Evolutionary conservation across 352 stramenopile genomes (phyloP).

Genomic region (Phytopythium litorale): DNA sequence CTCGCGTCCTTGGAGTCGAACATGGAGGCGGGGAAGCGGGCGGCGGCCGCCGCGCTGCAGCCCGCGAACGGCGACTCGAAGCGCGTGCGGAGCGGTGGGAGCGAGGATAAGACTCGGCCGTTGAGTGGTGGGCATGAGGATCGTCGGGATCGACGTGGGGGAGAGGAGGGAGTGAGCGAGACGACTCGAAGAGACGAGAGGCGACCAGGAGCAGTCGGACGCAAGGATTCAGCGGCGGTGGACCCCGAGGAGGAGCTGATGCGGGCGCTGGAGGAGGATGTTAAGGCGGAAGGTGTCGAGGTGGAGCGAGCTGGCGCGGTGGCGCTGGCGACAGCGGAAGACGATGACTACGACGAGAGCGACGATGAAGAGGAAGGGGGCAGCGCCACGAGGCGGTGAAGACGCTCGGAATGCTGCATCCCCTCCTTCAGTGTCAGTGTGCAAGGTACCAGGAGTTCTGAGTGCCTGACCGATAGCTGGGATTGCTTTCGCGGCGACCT

Average conservation of each 20-base stretch:
- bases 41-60: too few relatives aligned
- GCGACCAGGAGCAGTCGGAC: background rate
- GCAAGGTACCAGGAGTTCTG: too few relatives aligned
- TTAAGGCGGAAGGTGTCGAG: background rate
- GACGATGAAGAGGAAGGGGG: background rate
- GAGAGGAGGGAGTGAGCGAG: background rate
- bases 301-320: background rate
- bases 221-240: background rate
- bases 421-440: too few relatives aligned
- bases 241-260: slow-evolving; percentile 7
- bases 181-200: background rate
- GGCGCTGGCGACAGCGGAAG: background rate
- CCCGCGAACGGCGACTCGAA: background rate
- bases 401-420: too few relatives aligned
- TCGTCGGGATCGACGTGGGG: too few relatives aligned
- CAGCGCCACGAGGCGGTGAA: too few relatives aligned
- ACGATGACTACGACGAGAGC: slow-evolving; percentile 8
- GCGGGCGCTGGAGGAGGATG: slow-evolving; percentile 1
- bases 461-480: too few relatives aligned
- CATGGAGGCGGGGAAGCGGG: background rate
- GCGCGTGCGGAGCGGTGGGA: too few relatives aligned
- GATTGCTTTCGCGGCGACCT: too few relatives aligned
- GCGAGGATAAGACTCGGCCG: background rate
- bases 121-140: background rate
- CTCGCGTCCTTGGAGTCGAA: background rate